These are phyloP conservation scores for Xylaria acuta DNA, from an alignment of 495 filamentous ascomycete species.

Conservation along the genomic window DNA sequence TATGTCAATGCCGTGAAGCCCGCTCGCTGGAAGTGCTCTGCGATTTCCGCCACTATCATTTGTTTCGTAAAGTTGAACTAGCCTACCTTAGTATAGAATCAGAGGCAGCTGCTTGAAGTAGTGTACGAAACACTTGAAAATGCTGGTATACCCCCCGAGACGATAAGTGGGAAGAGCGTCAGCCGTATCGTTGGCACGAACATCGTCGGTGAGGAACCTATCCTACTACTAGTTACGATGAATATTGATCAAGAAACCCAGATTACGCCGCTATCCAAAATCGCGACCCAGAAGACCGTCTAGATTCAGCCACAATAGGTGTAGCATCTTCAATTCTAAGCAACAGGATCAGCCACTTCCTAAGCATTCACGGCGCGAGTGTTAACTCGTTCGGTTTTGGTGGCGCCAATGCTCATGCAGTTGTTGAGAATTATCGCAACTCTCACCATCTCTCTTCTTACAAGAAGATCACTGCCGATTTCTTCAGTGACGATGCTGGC, in stretches of 20 bases:
- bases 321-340: constrained; percentile 21
- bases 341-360: constrained; percentile 30
- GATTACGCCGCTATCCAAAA: neutral
- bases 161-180: constrained; percentile 69
- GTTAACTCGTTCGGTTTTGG: constrained; percentile 60
- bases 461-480: neutral
- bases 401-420: constrained; percentile 60
- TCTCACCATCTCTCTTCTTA: constrained; percentile 2
- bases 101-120: constrained; percentile 71
- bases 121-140: constrained; percentile 83
- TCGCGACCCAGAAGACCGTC: constrained; percentile 21
- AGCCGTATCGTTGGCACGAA: constrained; percentile 82
- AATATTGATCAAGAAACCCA: neutral
- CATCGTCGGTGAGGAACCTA: constrained; percentile 56
- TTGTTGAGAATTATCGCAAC: constrained; percentile 48
- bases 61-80: constrained; percentile 56
- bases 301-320: neutral
- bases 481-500: neutral
- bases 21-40: constrained; percentile 44
- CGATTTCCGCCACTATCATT: constrained; percentile 40
- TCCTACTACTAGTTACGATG: neutral
- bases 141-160: constrained; percentile 73
- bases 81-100: constrained; percentile 49
- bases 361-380: constrained; percentile 28
- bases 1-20: constrained; percentile 51